Evolutionary conservation across 2,329 filamentous ascomycete genomes (phyloP).

Genomic region (Tolypocladium ovalisporum): DNA sequence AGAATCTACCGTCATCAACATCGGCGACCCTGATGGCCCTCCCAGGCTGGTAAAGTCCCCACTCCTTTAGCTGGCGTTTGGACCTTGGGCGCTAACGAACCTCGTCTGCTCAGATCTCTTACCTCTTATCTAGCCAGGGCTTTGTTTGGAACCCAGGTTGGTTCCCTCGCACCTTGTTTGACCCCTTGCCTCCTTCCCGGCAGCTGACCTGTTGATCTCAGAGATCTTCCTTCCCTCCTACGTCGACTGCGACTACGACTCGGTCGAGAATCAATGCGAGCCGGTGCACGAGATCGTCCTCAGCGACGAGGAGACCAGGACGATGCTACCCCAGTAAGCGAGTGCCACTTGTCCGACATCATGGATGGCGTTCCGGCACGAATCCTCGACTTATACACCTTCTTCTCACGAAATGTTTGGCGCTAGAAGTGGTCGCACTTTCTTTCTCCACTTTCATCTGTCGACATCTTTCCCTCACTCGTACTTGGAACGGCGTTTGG

Average conservation of each 20-base stretch:
- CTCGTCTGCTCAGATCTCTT: slow-evolving; percentile 52
- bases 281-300: slow-evolving; percentile 69
- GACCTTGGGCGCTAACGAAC: neutral
- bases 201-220: slow-evolving; percentile 17
- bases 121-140: slow-evolving; percentile 67
- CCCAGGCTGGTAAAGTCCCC: slow-evolving; percentile 52
- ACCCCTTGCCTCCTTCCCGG: neutral
- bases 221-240: slow-evolving; percentile 77
- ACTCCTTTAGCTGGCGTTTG: too few relatives aligned
- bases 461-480: slow-evolving; percentile 1
- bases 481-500: neutral
- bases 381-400: slow-evolving; percentile 1
- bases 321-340: slow-evolving; percentile 54
- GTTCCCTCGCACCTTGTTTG: slow-evolving; percentile 6
- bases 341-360: slow-evolving; percentile 2
- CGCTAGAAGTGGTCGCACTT: slow-evolving; percentile 1
- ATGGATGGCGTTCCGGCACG: neutral
- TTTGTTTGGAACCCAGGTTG: slow-evolving; percentile 74
- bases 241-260: slow-evolving; percentile 61
- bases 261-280: slow-evolving; percentile 65
- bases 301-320: slow-evolving; percentile 64
- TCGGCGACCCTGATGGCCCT: slow-evolving; percentile 62
- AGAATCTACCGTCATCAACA: slow-evolving; percentile 71
- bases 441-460: neutral
- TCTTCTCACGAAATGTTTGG: slow-evolving; percentile 4